Conservation (phyloP, 23 red algal species). For the Gracilaria gracilis region DNA sequence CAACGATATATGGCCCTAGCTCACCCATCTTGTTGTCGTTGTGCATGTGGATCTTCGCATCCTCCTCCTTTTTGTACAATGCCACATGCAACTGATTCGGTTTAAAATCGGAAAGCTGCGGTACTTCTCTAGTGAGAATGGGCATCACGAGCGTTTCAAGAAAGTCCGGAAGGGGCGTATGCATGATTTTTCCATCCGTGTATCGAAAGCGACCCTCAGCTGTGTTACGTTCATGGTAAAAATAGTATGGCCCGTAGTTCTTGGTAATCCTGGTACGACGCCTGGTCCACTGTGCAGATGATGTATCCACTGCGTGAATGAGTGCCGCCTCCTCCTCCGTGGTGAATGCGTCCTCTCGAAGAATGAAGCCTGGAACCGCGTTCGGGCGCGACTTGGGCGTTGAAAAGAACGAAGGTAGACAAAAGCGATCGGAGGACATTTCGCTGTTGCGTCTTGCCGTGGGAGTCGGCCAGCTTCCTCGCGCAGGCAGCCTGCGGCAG, state of each 20-base stretch:
- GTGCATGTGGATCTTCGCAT: constrained; percentile 69
- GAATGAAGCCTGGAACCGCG: constrained; percentile 57
- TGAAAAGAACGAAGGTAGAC: constrained; percentile 25
- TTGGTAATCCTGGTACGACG: constrained; percentile 67
- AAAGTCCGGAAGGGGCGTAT: constrained; percentile 71
- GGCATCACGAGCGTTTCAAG: constrained; percentile 48
- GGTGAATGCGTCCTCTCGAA: constrained; percentile 55
- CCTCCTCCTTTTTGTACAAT: constrained; percentile 51
- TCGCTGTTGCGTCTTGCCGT: not conserved
- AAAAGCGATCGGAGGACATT: constrained; percentile 27
- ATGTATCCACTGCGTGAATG: constrained; percentile 59
- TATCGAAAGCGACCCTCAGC: constrained; percentile 56
- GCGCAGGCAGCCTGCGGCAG: too few species aligned
- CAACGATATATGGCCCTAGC: constrained; percentile 70
- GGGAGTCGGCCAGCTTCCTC: too few species aligned
- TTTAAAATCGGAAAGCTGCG: constrained; percentile 37
- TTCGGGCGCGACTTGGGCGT: not conserved
- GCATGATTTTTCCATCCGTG: constrained; percentile 40
- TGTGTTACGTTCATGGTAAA: constrained; percentile 59
- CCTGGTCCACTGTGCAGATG: constrained; percentile 59
- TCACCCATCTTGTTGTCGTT: constrained; percentile 84
- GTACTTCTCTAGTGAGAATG: constrained; percentile 40
- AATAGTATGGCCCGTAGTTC: constrained; percentile 79
- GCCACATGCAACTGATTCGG: constrained; percentile 81
- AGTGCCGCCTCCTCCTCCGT: constrained; percentile 46